Percentiles rank a stretch among this genome's conserved stretches.
phyloP scores from a whole-genome alignment of 2,329 filamentous ascomycete species.

The Trichophaea hybrida region DNA sequence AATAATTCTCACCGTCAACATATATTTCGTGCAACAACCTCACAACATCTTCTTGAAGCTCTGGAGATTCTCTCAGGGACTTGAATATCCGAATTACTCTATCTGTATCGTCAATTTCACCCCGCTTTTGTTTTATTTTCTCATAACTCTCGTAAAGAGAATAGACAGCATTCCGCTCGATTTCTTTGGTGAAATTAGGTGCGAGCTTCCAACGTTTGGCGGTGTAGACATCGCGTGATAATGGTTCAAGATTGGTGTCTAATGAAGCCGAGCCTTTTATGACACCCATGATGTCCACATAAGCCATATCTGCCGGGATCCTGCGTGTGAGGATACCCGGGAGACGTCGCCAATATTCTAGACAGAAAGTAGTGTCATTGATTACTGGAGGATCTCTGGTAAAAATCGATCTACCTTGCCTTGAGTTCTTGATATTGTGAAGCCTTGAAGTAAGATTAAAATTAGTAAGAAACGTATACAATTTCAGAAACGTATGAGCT shows the following conservation, averaged over 20 bases:
- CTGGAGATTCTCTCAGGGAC: neutral
- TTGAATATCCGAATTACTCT: neutral
- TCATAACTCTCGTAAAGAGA: neutral
- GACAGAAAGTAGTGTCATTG: neutral
- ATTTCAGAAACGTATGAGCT: too few relatives aligned
- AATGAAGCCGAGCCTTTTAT: slow-evolving; percentile 27
- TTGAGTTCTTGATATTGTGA: neutral
- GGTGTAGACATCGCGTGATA: slow-evolving; percentile 3
- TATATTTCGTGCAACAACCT: neutral
- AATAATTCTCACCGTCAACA: neutral
- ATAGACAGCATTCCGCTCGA: neutral
- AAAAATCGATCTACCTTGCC: too few relatives aligned
- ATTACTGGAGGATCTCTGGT: neutral
- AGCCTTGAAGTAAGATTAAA: too few relatives aligned
- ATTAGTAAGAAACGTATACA: too few relatives aligned
- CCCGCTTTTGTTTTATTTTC: neutral
- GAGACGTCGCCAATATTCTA: neutral
- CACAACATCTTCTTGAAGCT: neutral
- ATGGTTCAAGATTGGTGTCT: slow-evolving; percentile 17
- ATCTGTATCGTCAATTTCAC: neutral
- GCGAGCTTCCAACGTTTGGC: neutral
- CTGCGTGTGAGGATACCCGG: neutral
- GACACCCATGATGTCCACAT: slow-evolving; percentile 29
- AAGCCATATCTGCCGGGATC: slow-evolving; percentile 21
- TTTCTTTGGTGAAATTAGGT: neutral